These are phyloP conservation scores for Cochlearia excelsa DNA, from an alignment of 345 rosid genomes.

Conservation along the genomic window DNA sequence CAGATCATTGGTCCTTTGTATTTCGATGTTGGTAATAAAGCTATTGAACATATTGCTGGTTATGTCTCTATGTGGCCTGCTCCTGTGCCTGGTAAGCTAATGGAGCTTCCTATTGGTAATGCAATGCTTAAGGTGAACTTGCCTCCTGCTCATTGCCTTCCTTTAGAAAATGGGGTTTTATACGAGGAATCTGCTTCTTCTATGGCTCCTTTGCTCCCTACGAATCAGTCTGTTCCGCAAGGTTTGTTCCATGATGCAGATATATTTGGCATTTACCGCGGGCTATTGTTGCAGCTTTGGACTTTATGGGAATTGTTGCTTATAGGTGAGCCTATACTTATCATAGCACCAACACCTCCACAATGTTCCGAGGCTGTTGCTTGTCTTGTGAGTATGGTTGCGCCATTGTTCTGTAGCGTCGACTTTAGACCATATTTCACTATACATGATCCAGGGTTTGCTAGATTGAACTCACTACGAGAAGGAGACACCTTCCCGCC, in stretches of 20 bases:
- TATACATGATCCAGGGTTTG: slow-evolving; percentile 88
- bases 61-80: slow-evolving; percentile 91
- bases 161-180: slow-evolving; percentile 56
- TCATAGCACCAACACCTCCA: slow-evolving; percentile 94
- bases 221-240: slow-evolving; percentile 86
- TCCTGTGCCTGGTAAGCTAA: slow-evolving; percentile 75
- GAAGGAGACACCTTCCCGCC: slow-evolving; percentile 88
- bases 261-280: slow-evolving; percentile 78
- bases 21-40: slow-evolving; percentile 78
- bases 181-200: slow-evolving; percentile 78
- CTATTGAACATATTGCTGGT: slow-evolving; percentile 79
- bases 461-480: slow-evolving; percentile 58
- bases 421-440: slow-evolving; percentile 99
- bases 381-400: slow-evolving; percentile 87
- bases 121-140: slow-evolving; percentile 80
- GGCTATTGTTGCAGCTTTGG: slow-evolving; percentile 89
- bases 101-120: slow-evolving; percentile 96
- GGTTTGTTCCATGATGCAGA: slow-evolving; percentile 97
- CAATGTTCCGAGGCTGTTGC: slow-evolving; percentile 98
- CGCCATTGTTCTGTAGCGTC: slow-evolving; percentile 76
- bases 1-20: slow-evolving; percentile 96
- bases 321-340: slow-evolving; percentile 88
- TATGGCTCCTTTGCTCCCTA: slow-evolving; percentile 90
- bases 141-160: slow-evolving; percentile 89
- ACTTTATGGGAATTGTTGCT: slow-evolving; percentile 86